Evolutionary conservation across 208 protist genomes (phyloP).

Genomic region (Chromosphaera perkinsii): DNA sequence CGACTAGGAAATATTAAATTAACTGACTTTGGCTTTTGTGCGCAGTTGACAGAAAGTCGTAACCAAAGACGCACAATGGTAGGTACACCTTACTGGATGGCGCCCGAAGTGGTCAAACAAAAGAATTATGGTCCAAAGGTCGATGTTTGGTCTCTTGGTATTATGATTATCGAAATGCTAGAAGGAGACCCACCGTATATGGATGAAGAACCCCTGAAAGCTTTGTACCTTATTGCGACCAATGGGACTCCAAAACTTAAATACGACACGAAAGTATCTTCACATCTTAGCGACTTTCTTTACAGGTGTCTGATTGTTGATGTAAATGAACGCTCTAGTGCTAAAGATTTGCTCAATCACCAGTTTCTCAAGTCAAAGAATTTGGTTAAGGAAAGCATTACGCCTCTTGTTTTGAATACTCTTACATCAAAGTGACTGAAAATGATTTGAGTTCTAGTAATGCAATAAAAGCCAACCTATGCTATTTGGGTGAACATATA

Average conservation of each 20-base stretch:
- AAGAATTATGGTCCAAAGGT: constrained; percentile 44
- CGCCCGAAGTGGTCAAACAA: constrained; percentile 62
- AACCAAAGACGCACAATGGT: constrained; percentile 65
- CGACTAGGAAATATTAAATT: constrained; percentile 36
- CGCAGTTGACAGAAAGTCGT: constrained; percentile 55
- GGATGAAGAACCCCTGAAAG: constrained; percentile 23
- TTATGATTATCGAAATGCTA: constrained; percentile 63
- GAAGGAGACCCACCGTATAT: constrained; percentile 62
- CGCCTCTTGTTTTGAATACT: too few relatives aligned
- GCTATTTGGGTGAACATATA: too few relatives aligned
- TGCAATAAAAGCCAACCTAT: too few relatives aligned
- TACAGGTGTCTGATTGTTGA: constrained; percentile 8
- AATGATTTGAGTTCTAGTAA: too few relatives aligned
- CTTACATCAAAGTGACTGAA: too few relatives aligned
- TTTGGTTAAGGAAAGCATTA: too few relatives aligned
- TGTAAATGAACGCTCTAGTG: background rate
- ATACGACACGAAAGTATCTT: background rate
- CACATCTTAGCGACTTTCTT: constrained; percentile 5
- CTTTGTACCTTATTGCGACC: constrained; percentile 24
- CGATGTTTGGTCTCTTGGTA: constrained; percentile 67
- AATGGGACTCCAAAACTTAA: constrained; percentile 21
- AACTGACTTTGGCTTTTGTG: constrained; percentile 71
- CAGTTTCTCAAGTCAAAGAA: too few relatives aligned
- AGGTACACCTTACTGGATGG: constrained; percentile 77
- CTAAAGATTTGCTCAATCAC: constrained; percentile 18